Evolutionary conservation across 202 grass and related monocot genomes (phyloP).

Genomic region (Musa balbisiana): DNA sequence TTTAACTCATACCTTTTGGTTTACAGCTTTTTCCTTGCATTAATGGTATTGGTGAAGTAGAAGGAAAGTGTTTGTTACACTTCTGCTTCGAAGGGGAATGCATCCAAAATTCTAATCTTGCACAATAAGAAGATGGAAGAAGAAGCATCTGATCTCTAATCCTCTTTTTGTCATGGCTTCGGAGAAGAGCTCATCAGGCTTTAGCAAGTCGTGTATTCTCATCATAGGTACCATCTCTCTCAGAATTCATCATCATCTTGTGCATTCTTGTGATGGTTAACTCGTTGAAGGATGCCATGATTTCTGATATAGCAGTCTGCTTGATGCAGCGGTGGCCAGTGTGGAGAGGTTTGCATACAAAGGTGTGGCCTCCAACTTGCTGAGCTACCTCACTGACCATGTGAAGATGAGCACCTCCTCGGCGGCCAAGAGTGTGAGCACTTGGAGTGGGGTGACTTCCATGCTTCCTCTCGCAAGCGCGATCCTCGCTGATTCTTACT

Average conservation of each 20-base stretch:
- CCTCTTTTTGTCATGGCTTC: background rate
- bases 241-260: too few species aligned
- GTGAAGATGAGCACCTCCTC: slow-evolving; percentile 81
- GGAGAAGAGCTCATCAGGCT: slow-evolving; percentile 28
- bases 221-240: slow-evolving; percentile 48
- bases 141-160: background rate
- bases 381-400: slow-evolving; percentile 65
- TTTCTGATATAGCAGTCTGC: background rate
- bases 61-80: too few species aligned
- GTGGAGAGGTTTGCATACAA: slow-evolving; percentile 90
- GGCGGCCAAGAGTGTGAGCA: slow-evolving; percentile 65
- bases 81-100: too few species aligned
- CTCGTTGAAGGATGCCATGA: too few species aligned
- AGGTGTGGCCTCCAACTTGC: slow-evolving; percentile 80
- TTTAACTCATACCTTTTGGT: background rate
- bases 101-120: background rate
- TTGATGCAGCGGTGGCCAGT: slow-evolving; percentile 62
- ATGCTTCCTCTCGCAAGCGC: slow-evolving; percentile 71
- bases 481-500: slow-evolving; percentile 67
- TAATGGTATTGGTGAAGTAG: too few species aligned
- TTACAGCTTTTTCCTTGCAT: too few species aligned
- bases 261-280: background rate
- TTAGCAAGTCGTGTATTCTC: slow-evolving; percentile 60
- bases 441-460: slow-evolving; percentile 74
- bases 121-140: background rate